phyloP scores from a whole-genome alignment of 1,284 basidiomycete species.

The Mrakiaceae sp. region DNA sequence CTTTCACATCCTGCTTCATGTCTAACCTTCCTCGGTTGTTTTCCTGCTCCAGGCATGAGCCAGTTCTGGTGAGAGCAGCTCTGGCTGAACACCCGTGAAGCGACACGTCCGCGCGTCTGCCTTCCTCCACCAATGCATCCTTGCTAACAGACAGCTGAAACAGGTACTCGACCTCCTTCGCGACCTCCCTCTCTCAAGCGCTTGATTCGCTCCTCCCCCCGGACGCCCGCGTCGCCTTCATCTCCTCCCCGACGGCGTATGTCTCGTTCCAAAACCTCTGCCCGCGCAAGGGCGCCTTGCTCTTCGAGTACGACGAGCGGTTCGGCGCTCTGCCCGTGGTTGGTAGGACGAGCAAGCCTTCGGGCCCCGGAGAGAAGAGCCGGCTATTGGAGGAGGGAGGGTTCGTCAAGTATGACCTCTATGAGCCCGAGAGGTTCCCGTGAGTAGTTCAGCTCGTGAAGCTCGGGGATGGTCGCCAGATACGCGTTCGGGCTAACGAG shows the following conservation, averaged over 20 bases:
- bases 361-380: not conserved
- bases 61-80: constrained; percentile 17
- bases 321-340: constrained; percentile 24
- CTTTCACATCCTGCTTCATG: constrained; percentile 15
- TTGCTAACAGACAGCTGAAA: too few species aligned
- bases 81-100: not conserved
- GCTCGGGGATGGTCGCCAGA: too few species aligned
- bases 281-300: constrained; percentile 19
- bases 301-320: constrained; percentile 29
- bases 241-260: constrained; percentile 32
- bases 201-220: constrained; percentile 20
- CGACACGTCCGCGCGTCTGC: too few species aligned
- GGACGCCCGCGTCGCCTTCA: constrained; percentile 24
- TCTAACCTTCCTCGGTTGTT: constrained; percentile 7
- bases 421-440: constrained; percentile 25
- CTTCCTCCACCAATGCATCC: too few species aligned
- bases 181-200: constrained; percentile 14
- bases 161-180: constrained; percentile 27
- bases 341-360: not conserved
- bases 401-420: constrained; percentile 30
- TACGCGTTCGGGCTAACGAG: too few species aligned
- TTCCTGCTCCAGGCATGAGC: constrained; percentile 5
- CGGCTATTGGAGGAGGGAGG: constrained; percentile 4
- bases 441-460: too few species aligned
- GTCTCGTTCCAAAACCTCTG: constrained; percentile 29